phyloP scores from a whole-genome alignment of 805 yeast species.

The Vanderwaltozyma verrucispora region DNA sequence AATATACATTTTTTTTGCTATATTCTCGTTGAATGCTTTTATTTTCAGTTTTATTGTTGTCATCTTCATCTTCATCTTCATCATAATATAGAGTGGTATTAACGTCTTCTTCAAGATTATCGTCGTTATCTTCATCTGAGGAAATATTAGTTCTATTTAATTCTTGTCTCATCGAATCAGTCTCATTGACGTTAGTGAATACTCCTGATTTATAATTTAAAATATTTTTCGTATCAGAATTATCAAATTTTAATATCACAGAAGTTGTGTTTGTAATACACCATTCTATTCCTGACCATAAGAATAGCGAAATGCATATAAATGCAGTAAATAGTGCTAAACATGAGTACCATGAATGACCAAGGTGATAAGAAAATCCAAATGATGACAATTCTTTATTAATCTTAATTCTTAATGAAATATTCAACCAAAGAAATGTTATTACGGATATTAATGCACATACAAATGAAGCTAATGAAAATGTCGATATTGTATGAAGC shows the following conservation, averaged over 20 bases:
- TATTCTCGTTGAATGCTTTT: too few relatives aligned
- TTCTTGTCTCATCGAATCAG: background rate
- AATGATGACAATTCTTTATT: slow-evolving; percentile 15
- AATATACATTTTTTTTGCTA: background rate
- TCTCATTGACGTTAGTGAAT: background rate
- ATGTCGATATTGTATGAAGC: slow-evolving; percentile 16
- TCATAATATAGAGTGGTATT: too few relatives aligned
- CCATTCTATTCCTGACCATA: slow-evolving; percentile 30
- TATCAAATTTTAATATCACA: background rate
- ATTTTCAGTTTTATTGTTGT: too few relatives aligned
- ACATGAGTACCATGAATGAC: slow-evolving; percentile 18
- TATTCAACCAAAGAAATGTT: slow-evolving; percentile 10
- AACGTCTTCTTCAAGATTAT: too few relatives aligned
- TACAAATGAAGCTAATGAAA: slow-evolving; percentile 15
- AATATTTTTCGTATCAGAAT: slow-evolving; percentile 1
- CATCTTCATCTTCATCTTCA: too few relatives aligned
- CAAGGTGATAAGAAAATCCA: slow-evolving; percentile 22
- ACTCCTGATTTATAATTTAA: slow-evolving; percentile 1
- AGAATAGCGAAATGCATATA: slow-evolving; percentile 15
- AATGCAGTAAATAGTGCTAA: slow-evolving; percentile 16
- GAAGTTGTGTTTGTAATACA: slow-evolving; percentile 10
- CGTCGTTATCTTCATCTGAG: too few relatives aligned
- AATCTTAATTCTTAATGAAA: slow-evolving; percentile 14
- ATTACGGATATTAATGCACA: slow-evolving; percentile 14
- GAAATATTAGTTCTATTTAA: too few relatives aligned